Percentiles rank a stretch among this genome's conserved stretches.
Conservation (phyloP, 2,329 filamentous ascomycete species). For the Ophiostoma piceae region DNA sequence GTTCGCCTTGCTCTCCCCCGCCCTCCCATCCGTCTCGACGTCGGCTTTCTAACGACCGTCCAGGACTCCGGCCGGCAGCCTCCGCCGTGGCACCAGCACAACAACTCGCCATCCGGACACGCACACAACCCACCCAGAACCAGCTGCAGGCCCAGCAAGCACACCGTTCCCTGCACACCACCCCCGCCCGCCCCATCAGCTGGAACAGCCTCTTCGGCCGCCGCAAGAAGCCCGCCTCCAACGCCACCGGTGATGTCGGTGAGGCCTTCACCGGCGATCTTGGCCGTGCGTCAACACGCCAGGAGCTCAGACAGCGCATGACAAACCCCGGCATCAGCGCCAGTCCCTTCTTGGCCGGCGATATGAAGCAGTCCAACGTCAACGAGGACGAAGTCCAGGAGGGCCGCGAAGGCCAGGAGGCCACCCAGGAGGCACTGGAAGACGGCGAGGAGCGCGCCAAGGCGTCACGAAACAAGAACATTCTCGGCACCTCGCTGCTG, state of each 20-base stretch:
- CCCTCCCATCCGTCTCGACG: neutral
- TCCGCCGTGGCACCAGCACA: slow-evolving; percentile 17
- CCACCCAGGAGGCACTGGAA: slow-evolving; percentile 6
- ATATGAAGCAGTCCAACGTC: slow-evolving; percentile 40
- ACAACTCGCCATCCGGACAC: slow-evolving; percentile 14
- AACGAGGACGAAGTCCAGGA: slow-evolving; percentile 33
- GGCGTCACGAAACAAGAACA: slow-evolving; percentile 14
- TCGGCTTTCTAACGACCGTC: neutral
- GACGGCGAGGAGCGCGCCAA: slow-evolving; percentile 1
- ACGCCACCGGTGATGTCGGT: neutral
- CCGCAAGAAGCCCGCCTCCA: slow-evolving; percentile 29
- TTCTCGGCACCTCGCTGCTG: slow-evolving; percentile 36
- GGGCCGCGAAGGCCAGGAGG: slow-evolving; percentile 26
- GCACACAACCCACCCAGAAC: slow-evolving; percentile 7
- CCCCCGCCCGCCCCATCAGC: slow-evolving; percentile 21
- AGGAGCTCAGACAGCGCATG: slow-evolving; percentile 43
- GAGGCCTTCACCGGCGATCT: slow-evolving; percentile 28
- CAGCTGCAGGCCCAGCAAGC: neutral
- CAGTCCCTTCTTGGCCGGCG: slow-evolving; percentile 60
- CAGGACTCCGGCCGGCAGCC: slow-evolving; percentile 20
- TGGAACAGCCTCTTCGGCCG: slow-evolving; percentile 28
- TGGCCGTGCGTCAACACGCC: slow-evolving; percentile 33
- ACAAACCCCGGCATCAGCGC: slow-evolving; percentile 40
- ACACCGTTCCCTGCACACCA: slow-evolving; percentile 24
- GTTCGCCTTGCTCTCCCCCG: too few species aligned